Evolutionary conservation across 148 eudicot species (phyloP).

Genomic region (Nepenthes mirabilis): DNA sequence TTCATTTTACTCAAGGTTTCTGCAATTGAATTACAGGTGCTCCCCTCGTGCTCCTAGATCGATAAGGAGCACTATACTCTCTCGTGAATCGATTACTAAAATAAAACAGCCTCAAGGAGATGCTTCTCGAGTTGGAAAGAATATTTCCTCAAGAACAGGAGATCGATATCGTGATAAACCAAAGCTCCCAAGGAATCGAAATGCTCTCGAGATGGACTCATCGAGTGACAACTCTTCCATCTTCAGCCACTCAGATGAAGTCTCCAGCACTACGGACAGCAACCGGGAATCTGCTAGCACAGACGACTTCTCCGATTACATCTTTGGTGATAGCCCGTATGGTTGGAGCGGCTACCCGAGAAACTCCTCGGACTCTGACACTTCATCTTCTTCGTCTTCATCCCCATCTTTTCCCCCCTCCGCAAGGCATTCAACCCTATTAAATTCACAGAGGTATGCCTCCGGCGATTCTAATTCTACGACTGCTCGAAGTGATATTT

Average conservation of each 20-base stretch:
- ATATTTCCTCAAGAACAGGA: constrained; percentile 9
- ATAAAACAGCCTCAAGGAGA: constrained; percentile 14
- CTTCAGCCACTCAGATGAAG: constrained; percentile 44
- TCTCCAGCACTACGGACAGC: constrained; percentile 34
- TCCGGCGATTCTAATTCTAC: constrained; percentile 16
- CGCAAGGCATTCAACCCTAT: constrained; percentile 33
- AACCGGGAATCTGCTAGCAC: constrained; percentile 38
- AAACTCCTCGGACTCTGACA: constrained; percentile 34
- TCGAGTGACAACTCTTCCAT: constrained; percentile 54
- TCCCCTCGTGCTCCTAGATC: constrained; percentile 83
- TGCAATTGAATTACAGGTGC: constrained; percentile 30
- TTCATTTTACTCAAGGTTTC: not conserved
- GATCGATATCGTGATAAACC: constrained; percentile 8
- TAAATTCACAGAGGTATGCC: constrained; percentile 29
- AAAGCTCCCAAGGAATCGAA: constrained; percentile 10
- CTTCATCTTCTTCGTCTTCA: constrained; percentile 42
- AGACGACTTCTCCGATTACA: constrained; percentile 29
- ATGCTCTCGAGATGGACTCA: constrained; percentile 28
- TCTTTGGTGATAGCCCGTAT: constrained; percentile 17
- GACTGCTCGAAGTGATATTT: constrained; percentile 3
- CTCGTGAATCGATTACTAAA: constrained; percentile 28
- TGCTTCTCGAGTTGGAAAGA: constrained; percentile 9
- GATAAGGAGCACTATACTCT: constrained; percentile 33
- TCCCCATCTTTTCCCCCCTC: constrained; percentile 34
- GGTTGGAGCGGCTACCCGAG: constrained; percentile 12